Evolutionary conservation across 345 rosid genomes (phyloP), one percentile per base, ranked within the genome.

Genomic region (Iberis pinnata): DNA sequence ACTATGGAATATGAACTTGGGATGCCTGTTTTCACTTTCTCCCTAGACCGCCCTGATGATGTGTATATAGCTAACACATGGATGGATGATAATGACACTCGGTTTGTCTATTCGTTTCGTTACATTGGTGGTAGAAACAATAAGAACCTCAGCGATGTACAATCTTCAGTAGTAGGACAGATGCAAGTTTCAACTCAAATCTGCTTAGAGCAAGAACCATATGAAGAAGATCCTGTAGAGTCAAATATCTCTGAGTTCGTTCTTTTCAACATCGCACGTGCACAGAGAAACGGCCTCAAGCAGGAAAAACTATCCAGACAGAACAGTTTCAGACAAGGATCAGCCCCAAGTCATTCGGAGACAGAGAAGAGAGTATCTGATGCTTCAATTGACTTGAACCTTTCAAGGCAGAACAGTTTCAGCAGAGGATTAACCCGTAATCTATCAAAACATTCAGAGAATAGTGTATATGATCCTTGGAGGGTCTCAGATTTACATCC

Each of bases 141-240:
- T 49, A 80, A 71, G 67, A 45, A 72, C 60, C 62, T 53, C 1
- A 48, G 73, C 12, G 74, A 68, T 65, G 72, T 72, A 69, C 84
- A 80, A 55, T 69, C 84, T 27, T 60, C 76, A 51, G 31, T 77
- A 27, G 75, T 88, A 22, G 99, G 92, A 8, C 90, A 88, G 73
- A 88, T 93, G 99, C 90, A 80, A 60, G 89, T 82, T 70, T 81
- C 94, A 1, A 72, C 84, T 58, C 76, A 70, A 53, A 53, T 86
- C 40, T 73, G 75, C 58, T 74, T 88, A 3, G 81, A 93, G 50
- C 7, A 55, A 52, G 75, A 67, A 68, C 72, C 70, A 47, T 74
- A 60, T 16, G 70, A 76, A 38, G 69, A 40, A 40, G 69, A 40
- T 43, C 72, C 51, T 24, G 75, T 75, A 47, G 68, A 73, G 72